These are phyloP conservation scores for Albizia julibrissin DNA, from an alignment of 306 rosid species.

Conservation along the genomic window DNA sequence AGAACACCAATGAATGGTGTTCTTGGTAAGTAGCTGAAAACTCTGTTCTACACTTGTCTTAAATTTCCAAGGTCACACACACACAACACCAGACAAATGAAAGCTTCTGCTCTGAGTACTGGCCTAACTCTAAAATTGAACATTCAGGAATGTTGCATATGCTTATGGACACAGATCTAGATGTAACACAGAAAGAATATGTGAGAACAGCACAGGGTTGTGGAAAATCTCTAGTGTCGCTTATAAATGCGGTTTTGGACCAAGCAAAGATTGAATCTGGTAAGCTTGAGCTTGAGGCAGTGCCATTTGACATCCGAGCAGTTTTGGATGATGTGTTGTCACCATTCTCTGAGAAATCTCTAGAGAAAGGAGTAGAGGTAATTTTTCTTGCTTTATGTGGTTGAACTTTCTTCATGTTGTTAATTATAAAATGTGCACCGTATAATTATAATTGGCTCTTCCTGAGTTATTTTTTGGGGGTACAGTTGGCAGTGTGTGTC, in stretches of 20 bases:
- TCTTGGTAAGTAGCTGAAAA: conserved; percentile 65
- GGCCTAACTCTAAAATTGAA: conserved; percentile 35
- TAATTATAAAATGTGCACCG: conserved; percentile 22
- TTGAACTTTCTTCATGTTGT: neutral
- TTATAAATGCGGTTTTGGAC: conserved; percentile 92
- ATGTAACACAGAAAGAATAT: conserved; percentile 87
- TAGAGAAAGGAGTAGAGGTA: conserved; percentile 96
- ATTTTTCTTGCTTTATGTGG: conserved; percentile 22
- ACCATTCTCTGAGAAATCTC: conserved; percentile 92
- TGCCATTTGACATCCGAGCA: conserved; percentile 71
- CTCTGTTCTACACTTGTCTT: neutral
- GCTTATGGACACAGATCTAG: conserved; percentile 96
- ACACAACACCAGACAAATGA: neutral
- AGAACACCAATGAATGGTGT: conserved; percentile 99
- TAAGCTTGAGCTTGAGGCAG: conserved; percentile 92
- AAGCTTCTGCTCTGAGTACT: conserved; percentile 23
- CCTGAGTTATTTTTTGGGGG: conserved; percentile 33
- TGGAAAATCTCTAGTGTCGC: conserved; percentile 93
- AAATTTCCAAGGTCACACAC: conserved; percentile 12
- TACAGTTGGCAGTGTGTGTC: conserved; percentile 73
- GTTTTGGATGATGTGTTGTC: conserved; percentile 90
- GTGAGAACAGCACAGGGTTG: conserved; percentile 91
- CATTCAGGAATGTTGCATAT: conserved; percentile 92
- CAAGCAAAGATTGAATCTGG: conserved; percentile 98
- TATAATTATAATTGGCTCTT: conserved; percentile 34